phyloP scores from a whole-genome alignment of 345 rosid species.

The Limnanthes douglasii region DNA sequence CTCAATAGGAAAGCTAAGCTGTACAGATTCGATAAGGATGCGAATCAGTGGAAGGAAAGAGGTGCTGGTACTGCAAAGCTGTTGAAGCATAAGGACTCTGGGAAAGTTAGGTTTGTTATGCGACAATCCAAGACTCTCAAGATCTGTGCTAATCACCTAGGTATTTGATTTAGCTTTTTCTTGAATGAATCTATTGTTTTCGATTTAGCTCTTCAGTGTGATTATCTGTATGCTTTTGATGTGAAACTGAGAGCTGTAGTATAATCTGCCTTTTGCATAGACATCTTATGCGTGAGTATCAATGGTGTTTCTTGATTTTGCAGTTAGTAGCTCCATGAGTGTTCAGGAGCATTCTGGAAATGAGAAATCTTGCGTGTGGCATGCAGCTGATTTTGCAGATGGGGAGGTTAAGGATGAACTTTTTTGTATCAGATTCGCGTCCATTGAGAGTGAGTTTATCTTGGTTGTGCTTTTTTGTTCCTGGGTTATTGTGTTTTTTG shows the following conservation, averaged over 20 bases:
- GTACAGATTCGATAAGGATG: conserved; percentile 58
- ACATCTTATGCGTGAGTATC: not conserved
- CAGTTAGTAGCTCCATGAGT: conserved; percentile 30
- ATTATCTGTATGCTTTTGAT: not conserved
- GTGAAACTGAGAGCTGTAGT: not conserved
- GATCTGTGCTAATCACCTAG: conserved; percentile 68
- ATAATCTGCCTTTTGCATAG: no score
- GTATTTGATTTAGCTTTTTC: conserved; percentile 7
- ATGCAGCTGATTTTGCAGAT: conserved; percentile 46
- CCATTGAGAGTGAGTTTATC: conserved; percentile 43
- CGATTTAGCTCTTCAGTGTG: not conserved
- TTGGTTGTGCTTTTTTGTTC: not conserved
- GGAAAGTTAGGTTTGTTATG: conserved; percentile 47
- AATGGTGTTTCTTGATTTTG: not conserved
- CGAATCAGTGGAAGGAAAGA: conserved; percentile 66
- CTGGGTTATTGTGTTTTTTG: not conserved
- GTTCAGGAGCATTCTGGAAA: conserved; percentile 70
- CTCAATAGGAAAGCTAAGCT: conserved; percentile 40
- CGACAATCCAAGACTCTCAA: conserved; percentile 58
- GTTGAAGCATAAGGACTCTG: conserved; percentile 38
- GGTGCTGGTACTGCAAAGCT: conserved; percentile 53
- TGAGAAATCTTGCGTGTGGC: conserved; percentile 65
- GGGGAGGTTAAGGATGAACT: conserved; percentile 65
- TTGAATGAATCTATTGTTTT: not conserved
- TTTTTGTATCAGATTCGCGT: conserved; percentile 63